These are phyloP conservation scores for Starmerella apis DNA, from an alignment of 805 yeast genomes.

Conservation along the genomic window DNA sequence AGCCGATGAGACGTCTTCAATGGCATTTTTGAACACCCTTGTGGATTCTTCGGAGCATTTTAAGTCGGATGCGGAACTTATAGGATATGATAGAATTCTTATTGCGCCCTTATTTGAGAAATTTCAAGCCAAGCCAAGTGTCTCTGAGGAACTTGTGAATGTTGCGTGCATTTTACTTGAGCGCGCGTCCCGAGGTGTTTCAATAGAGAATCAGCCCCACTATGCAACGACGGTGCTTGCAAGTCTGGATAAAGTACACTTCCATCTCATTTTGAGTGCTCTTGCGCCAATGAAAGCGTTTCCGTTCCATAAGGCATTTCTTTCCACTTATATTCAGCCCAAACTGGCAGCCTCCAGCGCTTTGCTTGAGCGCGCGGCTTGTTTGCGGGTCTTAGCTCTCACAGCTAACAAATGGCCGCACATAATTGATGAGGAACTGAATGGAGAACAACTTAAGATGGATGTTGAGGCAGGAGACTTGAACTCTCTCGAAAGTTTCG, in stretches of 20 bases:
- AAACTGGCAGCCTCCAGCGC: slow-evolving; percentile 32
- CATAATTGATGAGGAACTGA: background rate
- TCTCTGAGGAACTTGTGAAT: slow-evolving; percentile 13
- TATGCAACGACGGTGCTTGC: slow-evolving; percentile 13
- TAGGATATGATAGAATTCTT: slow-evolving; percentile 14
- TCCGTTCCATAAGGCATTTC: slow-evolving; percentile 15
- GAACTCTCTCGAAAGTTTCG: slow-evolving; percentile 40
- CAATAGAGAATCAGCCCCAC: slow-evolving; percentile 14
- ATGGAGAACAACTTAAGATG: slow-evolving; percentile 22
- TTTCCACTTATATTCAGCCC: slow-evolving; percentile 39
- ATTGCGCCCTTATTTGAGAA: slow-evolving; percentile 5
- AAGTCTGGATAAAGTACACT: slow-evolving; percentile 3
- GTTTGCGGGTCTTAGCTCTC: slow-evolving; percentile 46
- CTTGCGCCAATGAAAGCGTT: slow-evolving; percentile 12
- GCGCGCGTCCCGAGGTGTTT: slow-evolving; percentile 23
- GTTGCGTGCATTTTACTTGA: slow-evolving; percentile 24
- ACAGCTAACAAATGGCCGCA: slow-evolving; percentile 48
- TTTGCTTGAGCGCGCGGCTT: slow-evolving; percentile 39
- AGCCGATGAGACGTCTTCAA: slow-evolving; percentile 1
- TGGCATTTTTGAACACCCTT: slow-evolving; percentile 26
- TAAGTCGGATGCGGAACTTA: slow-evolving; percentile 18
- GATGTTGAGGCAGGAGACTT: slow-evolving; percentile 19
- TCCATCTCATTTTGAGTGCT: slow-evolving; percentile 16
- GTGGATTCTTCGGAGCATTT: slow-evolving; percentile 24
- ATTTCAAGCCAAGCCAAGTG: background rate